Percentiles rank a stretch among this genome's conserved stretches.
Conservation (phyloP, 257 asterid genomes). For the Ehretia macrophylla region DNA sequence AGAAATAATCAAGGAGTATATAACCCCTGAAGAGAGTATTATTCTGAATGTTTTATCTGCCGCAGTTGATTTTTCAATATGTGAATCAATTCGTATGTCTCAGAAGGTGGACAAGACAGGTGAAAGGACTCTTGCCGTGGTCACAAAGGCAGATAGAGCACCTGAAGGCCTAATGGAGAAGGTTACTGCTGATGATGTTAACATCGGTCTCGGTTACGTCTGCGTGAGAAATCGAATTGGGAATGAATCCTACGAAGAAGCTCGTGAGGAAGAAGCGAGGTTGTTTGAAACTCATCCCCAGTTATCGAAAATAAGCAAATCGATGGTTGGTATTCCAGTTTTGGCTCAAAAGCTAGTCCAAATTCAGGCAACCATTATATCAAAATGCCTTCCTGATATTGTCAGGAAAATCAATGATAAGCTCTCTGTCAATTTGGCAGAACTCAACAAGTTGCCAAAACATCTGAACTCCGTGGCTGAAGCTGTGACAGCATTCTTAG, state of each 20-base stretch:
- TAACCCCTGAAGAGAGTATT: constrained; percentile 21
- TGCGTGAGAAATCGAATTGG: constrained; percentile 27
- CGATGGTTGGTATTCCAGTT: constrained; percentile 25
- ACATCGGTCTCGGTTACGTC: constrained; percentile 23
- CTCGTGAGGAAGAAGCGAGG: constrained; percentile 11
- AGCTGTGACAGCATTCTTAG: constrained; percentile 27
- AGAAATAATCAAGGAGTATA: constrained; percentile 19
- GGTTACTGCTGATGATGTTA: constrained; percentile 20
- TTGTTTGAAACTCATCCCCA: constrained; percentile 20
- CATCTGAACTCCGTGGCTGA: constrained; percentile 17
- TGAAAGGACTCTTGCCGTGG: constrained; percentile 40
- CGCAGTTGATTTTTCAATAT: constrained; percentile 17
- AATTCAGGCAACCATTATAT: constrained; percentile 32
- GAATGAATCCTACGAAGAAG: constrained; percentile 19
- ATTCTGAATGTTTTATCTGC: constrained; percentile 25
- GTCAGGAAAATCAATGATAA: constrained; percentile 30
- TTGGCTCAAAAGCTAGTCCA: constrained; percentile 27
- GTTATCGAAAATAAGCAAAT: constrained; percentile 20
- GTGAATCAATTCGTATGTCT: constrained; percentile 31
- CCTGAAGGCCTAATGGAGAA: constrained; percentile 39
- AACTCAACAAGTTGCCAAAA: constrained; percentile 27
- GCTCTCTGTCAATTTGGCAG: constrained; percentile 20
- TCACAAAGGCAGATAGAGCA: constrained; percentile 31
- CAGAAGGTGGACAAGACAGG: constrained; percentile 31
- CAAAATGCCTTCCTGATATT: constrained; percentile 30